Conservation (phyloP, 371 early-diverging fungal species). For the Haplosporangium sp. region DNA sequence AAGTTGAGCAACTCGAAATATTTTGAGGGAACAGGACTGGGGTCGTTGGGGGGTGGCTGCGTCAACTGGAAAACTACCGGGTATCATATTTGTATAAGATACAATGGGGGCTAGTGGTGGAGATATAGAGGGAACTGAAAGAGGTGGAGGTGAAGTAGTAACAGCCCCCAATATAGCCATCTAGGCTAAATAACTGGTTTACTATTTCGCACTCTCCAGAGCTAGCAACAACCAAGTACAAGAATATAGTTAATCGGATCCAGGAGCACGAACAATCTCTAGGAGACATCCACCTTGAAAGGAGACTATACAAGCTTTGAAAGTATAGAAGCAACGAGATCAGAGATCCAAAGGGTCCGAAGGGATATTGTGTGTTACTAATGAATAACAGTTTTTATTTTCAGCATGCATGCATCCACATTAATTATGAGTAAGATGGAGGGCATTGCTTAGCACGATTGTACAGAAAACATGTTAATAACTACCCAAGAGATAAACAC, state of each 20-base stretch:
- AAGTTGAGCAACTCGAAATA: conserved; percentile 41
- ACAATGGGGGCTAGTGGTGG: conserved; percentile 23
- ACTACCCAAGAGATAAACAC: too few relatives aligned
- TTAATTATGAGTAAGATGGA: too few relatives aligned
- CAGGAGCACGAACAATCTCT: conserved; percentile 10
- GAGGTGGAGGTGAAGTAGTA: conserved; percentile 1
- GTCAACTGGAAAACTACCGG: conserved; percentile 6
- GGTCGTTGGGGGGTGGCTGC: conserved; percentile 21
- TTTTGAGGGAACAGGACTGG: conserved; percentile 49
- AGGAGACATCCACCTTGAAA: conserved; percentile 9
- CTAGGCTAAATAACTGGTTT: too few relatives aligned
- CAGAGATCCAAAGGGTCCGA: background rate
- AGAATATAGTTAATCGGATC: conserved; percentile 7
- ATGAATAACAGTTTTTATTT: too few relatives aligned
- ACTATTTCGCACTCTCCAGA: too few relatives aligned
- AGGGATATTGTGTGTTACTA: background rate
- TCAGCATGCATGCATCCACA: too few relatives aligned
- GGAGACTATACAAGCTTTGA: background rate
- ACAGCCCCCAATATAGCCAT: too few relatives aligned
- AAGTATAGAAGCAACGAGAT: background rate
- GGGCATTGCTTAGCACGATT: too few relatives aligned
- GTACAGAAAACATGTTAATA: too few relatives aligned
- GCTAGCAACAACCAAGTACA: background rate
- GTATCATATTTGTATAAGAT: conserved; percentile 25
- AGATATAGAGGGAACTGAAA: conserved; percentile 15